These are phyloP conservation scores for Thelonectria olida DNA, from an alignment of 2,329 filamentous ascomycete genomes.

Conservation along the genomic window DNA sequence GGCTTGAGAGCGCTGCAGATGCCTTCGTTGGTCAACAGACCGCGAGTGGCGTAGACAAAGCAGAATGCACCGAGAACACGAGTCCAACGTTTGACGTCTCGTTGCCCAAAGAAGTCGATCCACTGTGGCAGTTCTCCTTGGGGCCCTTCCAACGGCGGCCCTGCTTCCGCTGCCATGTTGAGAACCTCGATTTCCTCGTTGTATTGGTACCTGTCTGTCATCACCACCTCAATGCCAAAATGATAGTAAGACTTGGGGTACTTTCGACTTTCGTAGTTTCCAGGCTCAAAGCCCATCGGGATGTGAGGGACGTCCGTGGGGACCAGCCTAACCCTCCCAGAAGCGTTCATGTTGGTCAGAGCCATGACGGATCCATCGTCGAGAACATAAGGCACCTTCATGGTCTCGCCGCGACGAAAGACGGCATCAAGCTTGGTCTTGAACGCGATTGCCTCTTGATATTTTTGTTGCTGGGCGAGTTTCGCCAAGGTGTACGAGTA, in stretches of 20 bases:
- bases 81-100: conserved; percentile 70
- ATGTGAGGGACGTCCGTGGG: conserved; percentile 67
- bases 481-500: conserved; percentile 67
- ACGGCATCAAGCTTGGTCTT: conserved; percentile 67
- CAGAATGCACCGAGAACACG: conserved; percentile 70
- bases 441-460: conserved; percentile 65
- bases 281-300: conserved; percentile 75
- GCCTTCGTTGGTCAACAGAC: conserved; percentile 62
- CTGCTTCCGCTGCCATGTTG: conserved; percentile 43
- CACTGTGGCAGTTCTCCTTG: conserved; percentile 71
- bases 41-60: conserved; percentile 69
- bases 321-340: conserved; percentile 63
- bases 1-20: conserved; percentile 66
- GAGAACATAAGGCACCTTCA: conserved; percentile 64
- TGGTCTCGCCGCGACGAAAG: conserved; percentile 55
- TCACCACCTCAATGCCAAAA: conserved; percentile 68
- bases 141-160: conserved; percentile 54
- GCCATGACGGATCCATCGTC: conserved; percentile 74
- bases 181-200: conserved; percentile 60
- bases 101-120: conserved; percentile 73
- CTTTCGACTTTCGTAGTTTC: conserved; percentile 75
- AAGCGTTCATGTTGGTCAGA: conserved; percentile 70
- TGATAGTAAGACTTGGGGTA: conserved; percentile 72
- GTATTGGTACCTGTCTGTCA: conserved; percentile 71
- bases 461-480: conserved; percentile 62